A percentile compares a stretch with the other conserved stretches of the same genome.
phyloP scores from a whole-genome alignment of 2,329 filamentous ascomycete species.

The Epichloe bromicola region DNA sequence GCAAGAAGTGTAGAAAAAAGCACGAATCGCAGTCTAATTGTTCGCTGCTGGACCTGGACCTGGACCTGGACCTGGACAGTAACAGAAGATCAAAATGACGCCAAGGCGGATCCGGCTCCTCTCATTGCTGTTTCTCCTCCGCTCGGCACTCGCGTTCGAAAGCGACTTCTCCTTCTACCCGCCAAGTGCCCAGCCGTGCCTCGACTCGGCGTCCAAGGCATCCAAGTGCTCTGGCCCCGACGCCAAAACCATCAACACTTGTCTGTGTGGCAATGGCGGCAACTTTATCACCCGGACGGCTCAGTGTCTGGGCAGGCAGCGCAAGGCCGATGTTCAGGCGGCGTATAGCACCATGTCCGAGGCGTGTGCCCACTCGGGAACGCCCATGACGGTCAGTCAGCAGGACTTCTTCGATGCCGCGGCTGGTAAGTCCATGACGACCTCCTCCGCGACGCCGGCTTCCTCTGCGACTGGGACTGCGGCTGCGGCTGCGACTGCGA shows the following conservation, averaged over 20 bases:
- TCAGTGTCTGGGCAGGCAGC: conserved; percentile 27
- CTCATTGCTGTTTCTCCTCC: conserved; percentile 15
- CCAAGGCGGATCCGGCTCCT: conserved; percentile 14
- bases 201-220: conserved; percentile 25
- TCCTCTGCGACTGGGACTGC: not conserved
- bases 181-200: conserved; percentile 23
- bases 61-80: not conserved
- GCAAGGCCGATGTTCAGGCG: conserved; percentile 21
- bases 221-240: conserved; percentile 29
- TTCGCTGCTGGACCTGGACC: not conserved
- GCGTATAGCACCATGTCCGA: conserved; percentile 31
- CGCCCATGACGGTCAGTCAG: conserved; percentile 28
- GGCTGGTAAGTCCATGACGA: not conserved
- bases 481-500: too few species aligned
- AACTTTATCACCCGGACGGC: conserved; percentile 36
- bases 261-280: conserved; percentile 36
- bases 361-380: conserved; percentile 31
- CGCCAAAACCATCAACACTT: conserved; percentile 29
- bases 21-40: too few species aligned
- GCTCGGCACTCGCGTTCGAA: conserved; percentile 12
- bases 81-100: conserved; percentile 11
- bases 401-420: conserved; percentile 25
- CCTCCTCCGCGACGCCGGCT: not conserved
- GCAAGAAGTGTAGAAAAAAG: too few species aligned
- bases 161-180: conserved; percentile 24